These are phyloP conservation scores for Colletotrichum kahawae DNA, from an alignment of 2,329 filamentous ascomycete species.

Conservation along the genomic window DNA sequence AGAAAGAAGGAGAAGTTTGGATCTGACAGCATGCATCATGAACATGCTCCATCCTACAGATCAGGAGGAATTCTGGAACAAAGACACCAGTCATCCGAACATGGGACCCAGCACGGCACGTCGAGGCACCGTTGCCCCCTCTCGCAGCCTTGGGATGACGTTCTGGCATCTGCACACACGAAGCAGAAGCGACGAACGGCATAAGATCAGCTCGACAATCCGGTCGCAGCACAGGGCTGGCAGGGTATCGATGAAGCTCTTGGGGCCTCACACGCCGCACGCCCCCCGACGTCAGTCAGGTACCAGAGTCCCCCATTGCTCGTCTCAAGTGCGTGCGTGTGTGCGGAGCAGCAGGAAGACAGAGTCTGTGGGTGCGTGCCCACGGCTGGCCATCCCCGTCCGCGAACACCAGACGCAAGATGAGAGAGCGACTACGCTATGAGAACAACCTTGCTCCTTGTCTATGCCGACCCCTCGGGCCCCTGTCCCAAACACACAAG, in stretches of 20 bases:
- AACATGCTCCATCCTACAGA: not conserved
- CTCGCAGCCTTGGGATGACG: slow-evolving; percentile 18
- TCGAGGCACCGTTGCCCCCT: not conserved
- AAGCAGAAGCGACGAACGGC: slow-evolving; percentile 22
- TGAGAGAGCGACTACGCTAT: not conserved
- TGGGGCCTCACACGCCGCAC: slow-evolving; percentile 34
- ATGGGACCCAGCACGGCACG: slow-evolving; percentile 18
- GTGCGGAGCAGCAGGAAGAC: slow-evolving; percentile 16
- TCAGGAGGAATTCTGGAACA: slow-evolving; percentile 21
- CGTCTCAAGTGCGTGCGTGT: slow-evolving; percentile 45
- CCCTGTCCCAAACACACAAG: slow-evolving; percentile 31
- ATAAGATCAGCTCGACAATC: slow-evolving; percentile 48
- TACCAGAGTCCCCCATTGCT: slow-evolving; percentile 34
- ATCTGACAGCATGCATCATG: slow-evolving; percentile 17
- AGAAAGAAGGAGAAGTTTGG: not conserved
- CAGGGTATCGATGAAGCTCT: slow-evolving; percentile 30
- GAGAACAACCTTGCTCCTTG: slow-evolving; percentile 1
- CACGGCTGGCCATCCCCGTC: slow-evolving; percentile 32
- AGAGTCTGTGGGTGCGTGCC: slow-evolving; percentile 12
- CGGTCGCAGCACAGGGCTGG: slow-evolving; percentile 44
- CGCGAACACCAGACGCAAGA: slow-evolving; percentile 29
- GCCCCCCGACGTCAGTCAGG: slow-evolving; percentile 29
- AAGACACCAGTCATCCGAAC: slow-evolving; percentile 23
- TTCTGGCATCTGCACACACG: slow-evolving; percentile 14
- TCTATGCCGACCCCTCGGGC: slow-evolving; percentile 8